A percentile compares a stretch with the other conserved stretches of the same genome.
Conservation (phyloP, 1,284 basidiomycete genomes). For the Pisolithus thermaeus region DNA sequence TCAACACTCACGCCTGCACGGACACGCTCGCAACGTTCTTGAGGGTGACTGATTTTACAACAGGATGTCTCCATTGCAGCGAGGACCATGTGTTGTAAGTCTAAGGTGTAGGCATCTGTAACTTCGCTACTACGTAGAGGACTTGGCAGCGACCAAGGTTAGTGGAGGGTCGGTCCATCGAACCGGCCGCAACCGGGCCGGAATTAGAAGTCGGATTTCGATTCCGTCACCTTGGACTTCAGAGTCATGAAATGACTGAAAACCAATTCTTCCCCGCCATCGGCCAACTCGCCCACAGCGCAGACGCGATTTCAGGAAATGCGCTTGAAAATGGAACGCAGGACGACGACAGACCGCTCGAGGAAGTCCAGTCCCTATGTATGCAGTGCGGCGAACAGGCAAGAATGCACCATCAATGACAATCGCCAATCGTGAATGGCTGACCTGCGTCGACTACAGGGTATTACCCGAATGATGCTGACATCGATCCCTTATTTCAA, state of each 20-base stretch:
- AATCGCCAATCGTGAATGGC: constrained; percentile 3
- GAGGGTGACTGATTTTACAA: constrained; percentile 15
- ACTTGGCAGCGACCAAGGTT: too few relatives aligned
- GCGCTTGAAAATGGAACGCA: constrained; percentile 23
- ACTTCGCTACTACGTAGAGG: too few relatives aligned
- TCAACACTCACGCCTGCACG: constrained; percentile 17
- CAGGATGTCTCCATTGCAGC: background rate
- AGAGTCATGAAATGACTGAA: constrained; percentile 17
- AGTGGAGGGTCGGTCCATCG: too few relatives aligned
- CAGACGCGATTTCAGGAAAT: constrained; percentile 24
- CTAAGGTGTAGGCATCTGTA: too few relatives aligned
- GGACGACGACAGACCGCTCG: constrained; percentile 60
- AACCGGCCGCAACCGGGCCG: too few relatives aligned
- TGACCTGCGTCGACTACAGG: constrained; percentile 40
- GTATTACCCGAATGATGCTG: constrained; percentile 85
- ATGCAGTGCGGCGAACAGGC: constrained; percentile 92
- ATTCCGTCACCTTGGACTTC: too few relatives aligned
- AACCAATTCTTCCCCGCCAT: constrained; percentile 44
- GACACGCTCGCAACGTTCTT: constrained; percentile 19
- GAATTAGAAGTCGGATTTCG: too few relatives aligned
- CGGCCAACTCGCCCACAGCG: constrained; percentile 37
- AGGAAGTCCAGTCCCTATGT: constrained; percentile 89
- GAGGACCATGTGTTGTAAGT: background rate
- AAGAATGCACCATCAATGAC: constrained; percentile 6
- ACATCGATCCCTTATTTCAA: constrained; percentile 96